Base-by-base conservation (phyloP, 2,329 filamentous ascomycete genomes). In the Neonectria faginata region DNA sequence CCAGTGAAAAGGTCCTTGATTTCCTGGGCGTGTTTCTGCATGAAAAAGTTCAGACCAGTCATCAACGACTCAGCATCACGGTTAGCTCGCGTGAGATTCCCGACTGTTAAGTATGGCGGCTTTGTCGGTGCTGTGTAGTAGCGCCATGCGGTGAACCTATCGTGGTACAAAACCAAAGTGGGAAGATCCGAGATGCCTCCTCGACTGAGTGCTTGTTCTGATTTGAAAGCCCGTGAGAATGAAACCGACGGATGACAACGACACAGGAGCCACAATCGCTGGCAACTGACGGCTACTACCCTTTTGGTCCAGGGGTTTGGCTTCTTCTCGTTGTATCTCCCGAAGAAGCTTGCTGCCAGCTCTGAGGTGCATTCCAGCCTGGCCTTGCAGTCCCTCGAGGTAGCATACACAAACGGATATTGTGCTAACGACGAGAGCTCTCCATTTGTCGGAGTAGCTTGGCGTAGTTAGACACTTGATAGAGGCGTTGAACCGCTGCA, bases 381-480 rank as follows among this genome's bases (percentile, higher is more conserved):
- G 57, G 6, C 58, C 27, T 7, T 62, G 47, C 18, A 62, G 52
- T 1, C 62, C 62, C 16, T 66, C 61, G 6, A 66, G 45, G 3
- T 36, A 52, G 20, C 64, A 66, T 12, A 66, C 16, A 36, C 61
- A 57, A 0, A 52, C 57, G 5, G 62, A 66, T 1, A 66, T 62
- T 20, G 57, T 51, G n/a, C 64, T 66, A 0, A 62, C 41, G 8
- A 66, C 9, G 25, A 66, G 57, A 11, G 64, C 64, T 8, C 64
- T 62, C 64, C 64, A 66, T 36, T 36, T 42, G 12, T 66, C 57
- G 10, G 33, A 7, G 52, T 57, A 16, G n/a, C 51, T 48, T 2
- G 41, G 64, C 1, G 65, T 52, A 1, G 22, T 62, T 2, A 66
- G 39, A 31, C 22, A 57, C 9, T 31, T 33, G 1, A 66, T 57